These are phyloP conservation scores for Fallopia convolvulus DNA, from an alignment of 148 eudicot species.

Conservation along the genomic window DNA sequence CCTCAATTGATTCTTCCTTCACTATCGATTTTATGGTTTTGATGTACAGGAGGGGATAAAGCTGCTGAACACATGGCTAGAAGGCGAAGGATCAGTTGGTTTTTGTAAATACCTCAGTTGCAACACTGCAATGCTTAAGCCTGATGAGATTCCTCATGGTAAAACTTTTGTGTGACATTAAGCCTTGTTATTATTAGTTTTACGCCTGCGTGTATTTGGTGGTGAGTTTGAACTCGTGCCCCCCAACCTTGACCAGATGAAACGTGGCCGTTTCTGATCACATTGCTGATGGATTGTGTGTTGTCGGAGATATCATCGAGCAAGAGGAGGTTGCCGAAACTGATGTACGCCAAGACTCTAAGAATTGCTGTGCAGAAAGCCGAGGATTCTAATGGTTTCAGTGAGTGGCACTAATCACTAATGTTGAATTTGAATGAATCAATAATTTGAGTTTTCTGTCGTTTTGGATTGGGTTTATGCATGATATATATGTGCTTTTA, in stretches of 20 bases:
- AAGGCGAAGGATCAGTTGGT: conserved; percentile 59
- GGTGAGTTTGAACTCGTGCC: background rate
- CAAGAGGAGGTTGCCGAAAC: conserved; percentile 70
- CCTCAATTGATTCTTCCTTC: background rate
- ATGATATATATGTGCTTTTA: background rate
- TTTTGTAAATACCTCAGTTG: conserved; percentile 63
- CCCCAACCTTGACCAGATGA: conserved; percentile 44
- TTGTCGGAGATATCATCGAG: conserved; percentile 61
- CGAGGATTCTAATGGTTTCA: conserved; percentile 47
- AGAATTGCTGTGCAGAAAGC: conserved; percentile 71
- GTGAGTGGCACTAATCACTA: conserved; percentile 25
- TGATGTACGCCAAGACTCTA: conserved; percentile 75
- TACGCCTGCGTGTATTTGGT: background rate
- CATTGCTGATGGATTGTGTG: conserved; percentile 52
- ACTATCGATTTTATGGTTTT: conserved; percentile 7
- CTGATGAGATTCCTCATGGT: conserved; percentile 64
- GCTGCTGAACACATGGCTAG: conserved; percentile 73
- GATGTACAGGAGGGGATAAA: conserved; percentile 74
- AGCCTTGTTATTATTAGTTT: background rate
- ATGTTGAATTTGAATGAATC: background rate
- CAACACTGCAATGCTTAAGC: conserved; percentile 52
- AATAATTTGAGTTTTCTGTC: background rate
- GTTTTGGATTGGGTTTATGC: background rate
- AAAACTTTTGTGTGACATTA: conserved; percentile 19
- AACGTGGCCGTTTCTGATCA: conserved; percentile 85